phyloP scores from a whole-genome alignment of 1,284 basidiomycete species.

The Erythrobasidium hasegawianum region DNA sequence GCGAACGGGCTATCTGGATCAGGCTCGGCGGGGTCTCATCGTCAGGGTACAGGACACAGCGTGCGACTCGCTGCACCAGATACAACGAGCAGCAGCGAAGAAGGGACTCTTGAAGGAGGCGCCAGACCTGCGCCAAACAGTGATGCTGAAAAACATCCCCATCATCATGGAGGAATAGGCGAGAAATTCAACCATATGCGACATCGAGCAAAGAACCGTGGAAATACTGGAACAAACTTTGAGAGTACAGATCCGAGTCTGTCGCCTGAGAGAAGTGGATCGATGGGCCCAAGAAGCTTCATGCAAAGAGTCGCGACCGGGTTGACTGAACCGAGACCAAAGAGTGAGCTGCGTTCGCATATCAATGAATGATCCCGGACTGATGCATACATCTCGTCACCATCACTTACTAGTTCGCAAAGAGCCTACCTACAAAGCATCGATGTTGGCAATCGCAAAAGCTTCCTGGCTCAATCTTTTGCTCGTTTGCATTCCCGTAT shows the following conservation, averaged over 20 bases:
- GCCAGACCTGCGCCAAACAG: too few species aligned
- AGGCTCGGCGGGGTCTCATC: too few species aligned
- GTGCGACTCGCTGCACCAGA: background rate
- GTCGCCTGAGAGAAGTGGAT: conserved; percentile 5
- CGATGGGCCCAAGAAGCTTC: conserved; percentile 9
- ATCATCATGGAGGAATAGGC: background rate
- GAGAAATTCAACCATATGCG: conserved; percentile 18
- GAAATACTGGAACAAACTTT: background rate
- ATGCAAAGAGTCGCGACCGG: conserved; percentile 24
- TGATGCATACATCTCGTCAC: too few species aligned
- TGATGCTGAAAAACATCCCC: conserved; percentile 1
- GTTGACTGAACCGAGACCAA: conserved; percentile 23
- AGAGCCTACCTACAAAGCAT: conserved; percentile 48
- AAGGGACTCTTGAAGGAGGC: background rate
- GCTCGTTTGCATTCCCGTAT: conserved; percentile 50
- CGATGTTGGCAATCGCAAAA: conserved; percentile 48
- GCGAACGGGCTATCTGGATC: too few species aligned
- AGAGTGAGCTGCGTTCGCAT: background rate
- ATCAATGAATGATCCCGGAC: too few species aligned
- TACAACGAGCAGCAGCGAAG: background rate
- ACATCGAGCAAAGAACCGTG: conserved; percentile 18
- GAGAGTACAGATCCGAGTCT: background rate
- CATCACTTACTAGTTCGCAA: too few species aligned
- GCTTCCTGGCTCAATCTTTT: conserved; percentile 53
- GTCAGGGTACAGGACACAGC: too few species aligned